phyloP scores from a whole-genome alignment of 148 eudicot species.

The Rhododendron henanense region DNA sequence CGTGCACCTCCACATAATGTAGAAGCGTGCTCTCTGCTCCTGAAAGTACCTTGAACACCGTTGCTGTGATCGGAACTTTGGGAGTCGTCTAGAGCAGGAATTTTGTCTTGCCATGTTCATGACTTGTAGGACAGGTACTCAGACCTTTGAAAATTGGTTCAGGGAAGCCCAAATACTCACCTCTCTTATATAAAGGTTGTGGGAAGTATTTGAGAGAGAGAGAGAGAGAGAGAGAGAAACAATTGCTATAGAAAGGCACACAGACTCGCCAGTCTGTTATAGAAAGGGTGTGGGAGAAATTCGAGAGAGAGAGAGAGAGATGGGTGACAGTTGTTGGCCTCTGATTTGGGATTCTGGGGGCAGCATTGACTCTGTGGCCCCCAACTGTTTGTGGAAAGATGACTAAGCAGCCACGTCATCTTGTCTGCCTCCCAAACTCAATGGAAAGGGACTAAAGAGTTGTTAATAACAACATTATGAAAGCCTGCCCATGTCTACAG shows the following conservation, averaged over 20 bases:
- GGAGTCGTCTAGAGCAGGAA: background rate
- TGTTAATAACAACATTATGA: background rate
- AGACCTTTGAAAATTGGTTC: background rate
- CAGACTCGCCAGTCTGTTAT: no score
- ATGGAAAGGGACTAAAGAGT: background rate
- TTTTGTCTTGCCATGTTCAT: background rate
- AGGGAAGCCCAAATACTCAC: background rate
- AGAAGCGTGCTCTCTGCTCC: conserved; percentile 26
- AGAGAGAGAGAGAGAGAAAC: background rate
- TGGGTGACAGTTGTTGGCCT: conserved; percentile 15
- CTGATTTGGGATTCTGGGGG: conserved; percentile 12
- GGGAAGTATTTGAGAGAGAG: background rate
- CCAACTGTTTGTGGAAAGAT: conserved; percentile 10
- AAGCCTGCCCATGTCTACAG: background rate
- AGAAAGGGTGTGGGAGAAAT: background rate
- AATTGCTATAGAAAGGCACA: background rate
- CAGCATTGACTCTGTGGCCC: conserved; percentile 11
- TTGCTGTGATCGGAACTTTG: conserved; percentile 13
- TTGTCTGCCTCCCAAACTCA: conserved; percentile 25
- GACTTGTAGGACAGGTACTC: background rate
- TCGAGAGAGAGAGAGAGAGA: background rate
- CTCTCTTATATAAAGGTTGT: background rate
- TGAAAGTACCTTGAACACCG: conserved; percentile 24
- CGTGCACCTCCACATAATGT: conserved; percentile 33
- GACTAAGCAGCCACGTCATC: conserved; percentile 12